Base-by-base conservation (phyloP, 768 basidiomycete species). In the Hypholoma fasciculare region DNA sequence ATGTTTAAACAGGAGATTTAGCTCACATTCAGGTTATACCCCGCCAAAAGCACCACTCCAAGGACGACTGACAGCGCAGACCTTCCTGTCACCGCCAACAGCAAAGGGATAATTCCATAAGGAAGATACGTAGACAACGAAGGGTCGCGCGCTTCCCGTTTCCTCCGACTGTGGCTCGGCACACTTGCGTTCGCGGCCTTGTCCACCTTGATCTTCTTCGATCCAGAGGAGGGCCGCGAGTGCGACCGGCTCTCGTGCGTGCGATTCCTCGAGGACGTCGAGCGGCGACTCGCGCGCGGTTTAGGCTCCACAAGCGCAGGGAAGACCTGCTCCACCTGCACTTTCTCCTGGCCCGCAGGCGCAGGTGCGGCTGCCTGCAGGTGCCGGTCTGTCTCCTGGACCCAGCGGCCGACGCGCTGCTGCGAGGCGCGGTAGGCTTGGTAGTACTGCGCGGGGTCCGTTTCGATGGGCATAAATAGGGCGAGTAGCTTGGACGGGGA, bases 371-470 rank as follows among this genome's bases (percentile, higher is more conserved):
- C 49, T 13, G 43, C 56, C 38, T 49, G 46, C 54, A 66, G 62
- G 58, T 61, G 58, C 40, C 56, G 63, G 40, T 52, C 61, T 43
- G 71, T 70, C 27, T 65, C 64, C 42, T 56, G 53, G 36, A 72
- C 65, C 71, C 71, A 72, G 52, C 58, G 60, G 54, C 69, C 66
- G 54, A 72, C 71, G 48, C 71, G 67, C 36, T 61, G 62, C 52
- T 72, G 71, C 44, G 71, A 69, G 39, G 67, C 60, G 47, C 56
- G 63, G 61, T 70, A 68, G 56, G 63, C 64, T 49, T 65, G 65
- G 62, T 69, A 69, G 51, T 65, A 64, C 30, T 72, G 68, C 57
- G 63, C 57, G 6, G 62, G 66, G 58, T 40, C 63, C 59, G 60
- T 61, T 55, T 63, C 62, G 62, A 60, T 61, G 56, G 68, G 67